These are phyloP conservation scores for Plasmopara viticola DNA, from an alignment of 352 stramenopile species.

Conservation along the genomic window DNA sequence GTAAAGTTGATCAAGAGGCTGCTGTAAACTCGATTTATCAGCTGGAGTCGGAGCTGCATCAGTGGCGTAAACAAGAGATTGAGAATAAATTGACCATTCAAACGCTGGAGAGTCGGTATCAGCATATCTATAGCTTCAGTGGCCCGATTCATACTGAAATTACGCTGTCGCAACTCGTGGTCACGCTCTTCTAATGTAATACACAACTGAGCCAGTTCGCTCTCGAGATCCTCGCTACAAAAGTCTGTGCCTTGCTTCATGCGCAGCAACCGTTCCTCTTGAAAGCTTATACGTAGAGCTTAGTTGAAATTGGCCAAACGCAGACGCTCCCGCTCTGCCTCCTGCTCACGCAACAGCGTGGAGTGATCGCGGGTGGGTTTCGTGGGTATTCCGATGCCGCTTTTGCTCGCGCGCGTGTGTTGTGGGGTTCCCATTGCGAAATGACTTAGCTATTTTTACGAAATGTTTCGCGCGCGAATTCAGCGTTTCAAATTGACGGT, in stretches of 20 bases:
- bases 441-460: not conserved
- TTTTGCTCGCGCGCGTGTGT: slow-evolving; percentile 6
- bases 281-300: slow-evolving; percentile 50
- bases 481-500: too few relatives aligned
- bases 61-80: too few relatives aligned
- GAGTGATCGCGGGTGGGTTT: slow-evolving; percentile 22
- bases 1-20: too few relatives aligned
- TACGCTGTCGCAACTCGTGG: slow-evolving; percentile 50
- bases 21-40: too few relatives aligned
- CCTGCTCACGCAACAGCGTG: slow-evolving; percentile 46
- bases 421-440: slow-evolving; percentile 19
- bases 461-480: not conserved
- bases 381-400: slow-evolving; percentile 3
- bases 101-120: too few relatives aligned
- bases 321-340: slow-evolving; percentile 50
- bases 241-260: slow-evolving; percentile 61
- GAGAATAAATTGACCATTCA: too few relatives aligned
- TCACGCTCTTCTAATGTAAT: slow-evolving; percentile 59
- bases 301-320: slow-evolving; percentile 75
- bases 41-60: too few relatives aligned
- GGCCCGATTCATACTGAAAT: slow-evolving; percentile 54
- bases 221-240: slow-evolving; percentile 53
- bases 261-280: slow-evolving; percentile 57
- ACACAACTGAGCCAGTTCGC: slow-evolving; percentile 46
- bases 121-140: slow-evolving; percentile 53